Evolutionary conservation across 441 rosid genomes (phyloP).

Genomic region (Capsella rubella): DNA sequence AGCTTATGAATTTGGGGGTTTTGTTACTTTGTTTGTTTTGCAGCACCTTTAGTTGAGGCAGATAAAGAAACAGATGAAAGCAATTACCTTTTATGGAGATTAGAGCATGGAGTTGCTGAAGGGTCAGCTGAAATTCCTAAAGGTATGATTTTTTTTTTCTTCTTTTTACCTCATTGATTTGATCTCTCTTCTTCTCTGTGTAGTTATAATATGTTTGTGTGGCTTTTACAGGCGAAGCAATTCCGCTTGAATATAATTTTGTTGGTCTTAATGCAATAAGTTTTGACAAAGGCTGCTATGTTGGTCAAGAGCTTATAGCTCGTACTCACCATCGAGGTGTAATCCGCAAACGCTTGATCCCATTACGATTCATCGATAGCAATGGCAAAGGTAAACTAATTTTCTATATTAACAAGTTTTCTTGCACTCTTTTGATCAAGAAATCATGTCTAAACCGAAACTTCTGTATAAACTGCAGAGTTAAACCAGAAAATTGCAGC

Average conservation of each 20-base stretch:
- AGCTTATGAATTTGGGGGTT: conserved; percentile 20
- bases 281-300: conserved; percentile 95
- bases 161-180: background rate
- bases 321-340: conserved; percentile 94
- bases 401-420: background rate
- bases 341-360: conserved; percentile 84
- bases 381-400: conserved; percentile 59
- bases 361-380: conserved; percentile 63
- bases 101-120: conserved; percentile 91
- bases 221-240: conserved; percentile 72
- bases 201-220: background rate
- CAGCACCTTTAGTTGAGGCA: conserved; percentile 87
- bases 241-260: conserved; percentile 89
- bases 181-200: background rate
- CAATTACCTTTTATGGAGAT: conserved; percentile 72
- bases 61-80: conserved; percentile 83
- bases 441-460: background rate
- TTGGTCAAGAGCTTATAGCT: conserved; percentile 96
- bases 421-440: conserved; percentile 6
- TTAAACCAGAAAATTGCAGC: conserved; percentile 60
- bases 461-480: conserved; percentile 46
- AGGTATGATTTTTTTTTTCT: conserved; percentile 52
- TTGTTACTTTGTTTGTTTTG: conserved; percentile 29
- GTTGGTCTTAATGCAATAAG: conserved; percentile 89
- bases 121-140: conserved; percentile 91